Percentiles rank a stretch among this genome's conserved stretches.
Evolutionary conservation across 345 rosid species (phyloP).

Genomic region (Arabidopsis arenosa): DNA sequence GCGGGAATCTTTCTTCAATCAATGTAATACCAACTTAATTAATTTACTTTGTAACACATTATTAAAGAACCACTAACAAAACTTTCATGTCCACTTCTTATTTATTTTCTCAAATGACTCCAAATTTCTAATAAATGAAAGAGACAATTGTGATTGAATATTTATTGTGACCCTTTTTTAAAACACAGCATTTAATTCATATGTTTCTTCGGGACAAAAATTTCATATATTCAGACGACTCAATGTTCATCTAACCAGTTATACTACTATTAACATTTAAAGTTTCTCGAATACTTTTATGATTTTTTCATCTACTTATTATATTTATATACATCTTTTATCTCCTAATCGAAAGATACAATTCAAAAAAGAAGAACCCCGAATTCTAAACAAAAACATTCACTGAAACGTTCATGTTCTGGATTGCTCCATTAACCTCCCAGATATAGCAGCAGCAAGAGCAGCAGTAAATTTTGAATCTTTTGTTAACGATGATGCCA

Average conservation of each 20-base stretch:
- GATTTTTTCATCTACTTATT: neutral
- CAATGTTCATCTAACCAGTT: neutral
- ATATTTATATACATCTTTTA: conserved; percentile 31
- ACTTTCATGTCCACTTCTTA: neutral
- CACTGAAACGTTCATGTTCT: conserved; percentile 32
- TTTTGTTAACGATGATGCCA: conserved; percentile 78
- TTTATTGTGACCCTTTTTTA: neutral
- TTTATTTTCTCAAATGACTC: neutral
- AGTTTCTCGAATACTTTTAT: conserved; percentile 2
- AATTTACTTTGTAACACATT: neutral
- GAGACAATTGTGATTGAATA: neutral
- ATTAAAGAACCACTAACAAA: neutral
- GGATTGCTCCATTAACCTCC: conserved; percentile 58
- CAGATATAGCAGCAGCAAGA: conserved; percentile 78
- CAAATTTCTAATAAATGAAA: neutral
- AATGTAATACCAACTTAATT: neutral
- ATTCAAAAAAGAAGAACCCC: neutral
- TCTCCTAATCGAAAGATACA: conserved; percentile 25
- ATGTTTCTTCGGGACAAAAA: neutral
- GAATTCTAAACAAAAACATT: neutral
- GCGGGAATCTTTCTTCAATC: conserved; percentile 11
- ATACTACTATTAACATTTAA: neutral
- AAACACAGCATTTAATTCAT: neutral
- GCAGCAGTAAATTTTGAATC: conserved; percentile 84
- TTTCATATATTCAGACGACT: neutral